These are phyloP conservation scores for Aspergillus piperis DNA, from an alignment of 2,329 filamentous ascomycete species.

Conservation along the genomic window DNA sequence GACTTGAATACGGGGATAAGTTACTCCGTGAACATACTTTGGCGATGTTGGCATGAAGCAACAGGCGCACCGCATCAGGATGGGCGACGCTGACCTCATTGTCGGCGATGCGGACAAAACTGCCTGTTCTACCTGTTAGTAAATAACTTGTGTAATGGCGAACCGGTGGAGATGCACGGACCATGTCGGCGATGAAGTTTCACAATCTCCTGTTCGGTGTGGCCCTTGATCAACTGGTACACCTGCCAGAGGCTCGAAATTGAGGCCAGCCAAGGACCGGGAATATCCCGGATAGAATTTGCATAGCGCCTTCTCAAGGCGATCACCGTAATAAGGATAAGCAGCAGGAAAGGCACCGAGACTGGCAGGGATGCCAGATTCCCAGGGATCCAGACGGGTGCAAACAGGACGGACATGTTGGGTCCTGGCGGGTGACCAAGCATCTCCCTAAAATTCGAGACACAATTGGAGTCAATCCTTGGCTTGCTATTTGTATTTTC, in stretches of 20 bases:
- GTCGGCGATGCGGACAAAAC: conserved; percentile 48
- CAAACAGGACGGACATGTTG: conserved; percentile 34
- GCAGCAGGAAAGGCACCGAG: neutral
- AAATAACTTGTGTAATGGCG: neutral
- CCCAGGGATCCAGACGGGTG: neutral
- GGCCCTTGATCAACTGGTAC: conserved; percentile 39
- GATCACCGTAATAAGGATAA: neutral
- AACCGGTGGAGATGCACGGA: conserved; percentile 16
- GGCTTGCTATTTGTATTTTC: neutral
- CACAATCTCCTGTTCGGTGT: conserved; percentile 41
- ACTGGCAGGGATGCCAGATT: neutral
- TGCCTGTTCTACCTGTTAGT: conserved; percentile 21
- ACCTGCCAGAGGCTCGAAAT: conserved; percentile 46
- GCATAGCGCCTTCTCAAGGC: conserved; percentile 47
- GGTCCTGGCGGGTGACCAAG: neutral
- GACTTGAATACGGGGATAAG: conserved; percentile 7
- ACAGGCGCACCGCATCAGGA: conserved; percentile 41
- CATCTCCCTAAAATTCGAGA: neutral
- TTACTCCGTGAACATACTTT: conserved; percentile 15
- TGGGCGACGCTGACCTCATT: conserved; percentile 50
- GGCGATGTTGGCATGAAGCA: conserved; percentile 34
- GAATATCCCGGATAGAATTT: conserved; percentile 44
- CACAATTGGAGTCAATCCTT: neutral
- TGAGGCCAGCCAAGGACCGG: conserved; percentile 46
- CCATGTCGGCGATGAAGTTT: conserved; percentile 44